Evolutionary conservation across 164 flowering plant species (phyloP), one percentile per base, ranked within the genome.

Genomic region (Nymphaea thermarum): DNA sequence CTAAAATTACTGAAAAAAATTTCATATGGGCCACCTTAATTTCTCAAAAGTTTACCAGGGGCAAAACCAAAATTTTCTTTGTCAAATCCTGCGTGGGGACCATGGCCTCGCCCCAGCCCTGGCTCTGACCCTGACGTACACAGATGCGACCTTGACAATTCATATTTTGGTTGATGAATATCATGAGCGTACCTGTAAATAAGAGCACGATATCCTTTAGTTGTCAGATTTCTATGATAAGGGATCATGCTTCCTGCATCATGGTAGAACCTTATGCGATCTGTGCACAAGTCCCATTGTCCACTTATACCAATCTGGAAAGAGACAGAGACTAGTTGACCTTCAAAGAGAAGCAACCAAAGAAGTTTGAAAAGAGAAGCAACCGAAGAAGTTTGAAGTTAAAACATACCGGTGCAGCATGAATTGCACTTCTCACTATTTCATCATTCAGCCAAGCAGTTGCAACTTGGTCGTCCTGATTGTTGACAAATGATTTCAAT

Each of bases 191-290:
- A 90, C 98, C 98, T 92, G 86, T 59, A 92, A 68, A 95, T 85
- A 43, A 95, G 94, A 42, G 96, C 99, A 8, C 83, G 85, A 66
- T 77, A 86, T 69, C 98, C 97, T 43, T 66, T 67, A 8, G 78
- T 43, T 18, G 96, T 95, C 42, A 92, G 97, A 78, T 92, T 90
- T 73, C 70, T 86, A 78, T 92, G 99, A 77, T 80, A 90, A 47
- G 71, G 71, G 74, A 95, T 86, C 99, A 92, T 89, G 86, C 98
- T 95, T 47, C 97, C 98, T 75, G 87, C 77, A 80, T 92, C 93
- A 79, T 86, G 93, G 44, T 62, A 0, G 71, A 67, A 90, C 4
- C 0, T 2, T 44, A 95, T 79, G 16, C 66, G 79, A 70, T 62
- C 84, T n/a, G 96, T 89, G 65, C 98, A 95, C 43, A 95, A 67